These are phyloP conservation scores for Diaporthe longicolla DNA, from an alignment of 2,329 filamentous ascomycete species.

Conservation along the genomic window DNA sequence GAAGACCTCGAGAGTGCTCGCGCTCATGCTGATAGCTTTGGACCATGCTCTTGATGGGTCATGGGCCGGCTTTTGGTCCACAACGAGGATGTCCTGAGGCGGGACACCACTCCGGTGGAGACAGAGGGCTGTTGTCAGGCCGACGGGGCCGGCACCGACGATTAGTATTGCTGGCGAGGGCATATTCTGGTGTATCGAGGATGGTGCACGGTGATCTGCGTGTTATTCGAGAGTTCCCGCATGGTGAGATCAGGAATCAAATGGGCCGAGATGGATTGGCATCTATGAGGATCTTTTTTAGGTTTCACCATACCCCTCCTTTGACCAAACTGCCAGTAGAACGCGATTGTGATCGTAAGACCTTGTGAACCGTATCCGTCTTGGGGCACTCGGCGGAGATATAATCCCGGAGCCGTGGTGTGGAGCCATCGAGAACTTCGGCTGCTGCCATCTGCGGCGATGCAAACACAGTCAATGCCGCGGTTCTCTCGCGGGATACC, in stretches of 20 bases:
- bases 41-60: neutral
- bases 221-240: neutral
- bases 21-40: constrained; percentile 36
- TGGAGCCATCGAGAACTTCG: neutral
- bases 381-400: neutral
- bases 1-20: constrained; percentile 38
- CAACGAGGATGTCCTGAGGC: constrained; percentile 27
- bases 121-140: constrained; percentile 37
- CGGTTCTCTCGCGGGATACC: neutral
- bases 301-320: neutral
- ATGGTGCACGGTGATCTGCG: no score
- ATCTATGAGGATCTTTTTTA: neutral
- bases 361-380: neutral
- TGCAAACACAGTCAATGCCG: neutral
- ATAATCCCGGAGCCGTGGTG: neutral
- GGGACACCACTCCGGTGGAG: constrained; percentile 37
- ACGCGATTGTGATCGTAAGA: neutral
- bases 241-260: neutral
- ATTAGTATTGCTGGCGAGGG: constrained; percentile 17
- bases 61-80: constrained; percentile 25
- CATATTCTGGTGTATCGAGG: neutral
- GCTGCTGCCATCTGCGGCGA: no score
- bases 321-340: neutral
- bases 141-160: constrained; percentile 40
- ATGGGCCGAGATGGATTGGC: no score